phyloP scores from a whole-genome alignment of 2,329 filamentous ascomycete genomes.

The Colletotrichum siamense region DNA sequence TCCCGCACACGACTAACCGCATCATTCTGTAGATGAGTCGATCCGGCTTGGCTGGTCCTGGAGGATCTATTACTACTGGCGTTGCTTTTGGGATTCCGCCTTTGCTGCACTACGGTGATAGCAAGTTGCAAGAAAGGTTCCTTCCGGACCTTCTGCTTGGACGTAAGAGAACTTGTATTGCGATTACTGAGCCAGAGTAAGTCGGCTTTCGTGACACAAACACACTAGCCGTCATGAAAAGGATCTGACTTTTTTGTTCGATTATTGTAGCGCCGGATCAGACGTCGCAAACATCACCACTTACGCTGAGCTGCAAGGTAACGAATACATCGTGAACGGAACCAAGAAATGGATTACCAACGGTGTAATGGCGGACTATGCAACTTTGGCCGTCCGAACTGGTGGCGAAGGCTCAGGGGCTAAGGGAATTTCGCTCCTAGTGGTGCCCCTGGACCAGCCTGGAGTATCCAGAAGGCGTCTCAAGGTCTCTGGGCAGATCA shows the following conservation, averaged over 20 bases:
- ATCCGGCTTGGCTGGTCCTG: background rate
- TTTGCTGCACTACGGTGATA: background rate
- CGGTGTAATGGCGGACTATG: slow-evolving; percentile 72
- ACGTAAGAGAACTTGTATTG: slow-evolving; percentile 73
- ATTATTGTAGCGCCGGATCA: slow-evolving; percentile 59
- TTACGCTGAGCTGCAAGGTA: slow-evolving; percentile 68
- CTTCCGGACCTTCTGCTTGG: slow-evolving; percentile 72
- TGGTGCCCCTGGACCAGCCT: slow-evolving; percentile 70
- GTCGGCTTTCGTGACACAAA: background rate
- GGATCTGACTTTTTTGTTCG: background rate
- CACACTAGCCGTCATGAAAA: background rate
- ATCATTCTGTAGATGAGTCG: background rate
- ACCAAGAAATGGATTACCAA: slow-evolving; percentile 84
- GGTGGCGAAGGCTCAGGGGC: slow-evolving; percentile 64
- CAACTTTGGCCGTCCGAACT: slow-evolving; percentile 76
- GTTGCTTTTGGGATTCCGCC: background rate
- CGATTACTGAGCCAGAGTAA: slow-evolving; percentile 75
- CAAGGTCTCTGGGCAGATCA: slow-evolving; percentile 69
- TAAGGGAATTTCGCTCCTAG: slow-evolving; percentile 67
- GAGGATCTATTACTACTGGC: background rate
- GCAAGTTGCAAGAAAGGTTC: slow-evolving; percentile 52
- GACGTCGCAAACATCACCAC: slow-evolving; percentile 78
- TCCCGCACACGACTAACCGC: slow-evolving; percentile 39
- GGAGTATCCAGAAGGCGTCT: slow-evolving; percentile 73
- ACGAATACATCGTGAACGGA: slow-evolving; percentile 75